A percentile compares a stretch with the other conserved stretches of the same genome.
These are phyloP conservation scores for Spencermartinsiella ligniputridi DNA, from an alignment of 1,139 yeast genomes.

Conservation along the genomic window DNA sequence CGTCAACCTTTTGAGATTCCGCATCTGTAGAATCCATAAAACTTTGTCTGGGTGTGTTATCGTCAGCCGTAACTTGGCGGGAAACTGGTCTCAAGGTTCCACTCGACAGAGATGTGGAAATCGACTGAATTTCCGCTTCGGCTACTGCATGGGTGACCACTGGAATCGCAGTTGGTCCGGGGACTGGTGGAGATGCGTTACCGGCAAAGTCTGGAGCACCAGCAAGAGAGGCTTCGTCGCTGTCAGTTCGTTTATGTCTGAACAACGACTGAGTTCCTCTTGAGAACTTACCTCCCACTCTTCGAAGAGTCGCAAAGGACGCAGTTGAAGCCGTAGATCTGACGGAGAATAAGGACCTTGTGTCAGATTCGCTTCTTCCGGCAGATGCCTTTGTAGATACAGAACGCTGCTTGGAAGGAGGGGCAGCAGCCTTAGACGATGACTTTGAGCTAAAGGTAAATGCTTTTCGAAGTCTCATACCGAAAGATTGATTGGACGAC, in stretches of 20 bases:
- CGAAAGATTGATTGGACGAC: constrained; percentile 7
- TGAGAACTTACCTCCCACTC: constrained; percentile 15
- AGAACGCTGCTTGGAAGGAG: background rate
- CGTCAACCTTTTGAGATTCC: no score
- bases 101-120: constrained; percentile 1
- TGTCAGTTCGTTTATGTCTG: background rate
- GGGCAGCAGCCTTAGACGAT: background rate
- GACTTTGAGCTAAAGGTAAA: constrained; percentile 22
- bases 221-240: background rate
- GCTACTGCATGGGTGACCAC: constrained; percentile 25
- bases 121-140: constrained; percentile 21
- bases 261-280: constrained; percentile 14
- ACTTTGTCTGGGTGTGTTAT: background rate
- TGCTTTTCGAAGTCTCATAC: constrained; percentile 24
- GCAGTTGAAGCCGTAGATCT: constrained; percentile 26
- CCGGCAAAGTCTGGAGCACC: background rate
- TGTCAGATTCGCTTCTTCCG: constrained; percentile 16
- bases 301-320: constrained; percentile 28
- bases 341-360: constrained; percentile 22
- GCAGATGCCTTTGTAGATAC: background rate
- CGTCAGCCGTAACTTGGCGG: constrained; percentile 4
- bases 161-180: constrained; percentile 12
- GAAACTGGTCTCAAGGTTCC: constrained; percentile 1
- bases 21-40: background rate
- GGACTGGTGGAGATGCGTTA: background rate